Base-by-base conservation (phyloP, 495 filamentous ascomycete genomes). In the Amorphotheca resinae region DNA sequence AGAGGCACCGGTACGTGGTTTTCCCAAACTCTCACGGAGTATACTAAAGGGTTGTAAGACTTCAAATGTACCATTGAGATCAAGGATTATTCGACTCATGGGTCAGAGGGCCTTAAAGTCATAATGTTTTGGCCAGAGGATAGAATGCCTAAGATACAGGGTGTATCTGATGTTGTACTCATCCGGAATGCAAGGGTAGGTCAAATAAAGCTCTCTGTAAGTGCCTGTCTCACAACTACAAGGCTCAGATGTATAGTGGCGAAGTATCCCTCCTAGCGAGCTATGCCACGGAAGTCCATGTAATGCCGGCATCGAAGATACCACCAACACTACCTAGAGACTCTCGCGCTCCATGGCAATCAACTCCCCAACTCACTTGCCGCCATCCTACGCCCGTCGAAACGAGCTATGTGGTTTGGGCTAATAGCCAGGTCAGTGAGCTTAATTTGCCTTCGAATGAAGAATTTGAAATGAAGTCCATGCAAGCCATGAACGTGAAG, bases 381-480 rank as follows among this genome's bases (percentile, higher is more conserved):
- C 21, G 22, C 3, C n/a, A 18, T 9, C 48, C 51, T 11, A 44
- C 21, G 4, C 0, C 22, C 6, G 22, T 9, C 1, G 54, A 57
- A 37, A 40, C 23, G 12, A 20, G 1, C 1, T 73, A 69, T 45
- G 64, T 68, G 8, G 57, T 66, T 1, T 56, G 54, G 42, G 43
- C 67, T 6, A 64, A 63, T 46, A 56, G 65, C 41, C 43, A 55
- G 7, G 51, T 63, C n/a, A 58, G 64, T 31, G 66, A 68, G 32
- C 42, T 58, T 1, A 45, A 52, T 11, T 25, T 74, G 8, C 67
- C 74, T 9, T 59, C 67, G 7, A 52, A 61, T n/a, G 53, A 50
- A 1, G 58, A 61, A 16, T 78, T 77, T 52, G 57, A 63, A 45
- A 57, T 64, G 38, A 54, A 53, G 7, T 34, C 46, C 2, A 35